phyloP scores from a whole-genome alignment of 73 alveolate species.

The Blepharisma stoltei region DNA sequence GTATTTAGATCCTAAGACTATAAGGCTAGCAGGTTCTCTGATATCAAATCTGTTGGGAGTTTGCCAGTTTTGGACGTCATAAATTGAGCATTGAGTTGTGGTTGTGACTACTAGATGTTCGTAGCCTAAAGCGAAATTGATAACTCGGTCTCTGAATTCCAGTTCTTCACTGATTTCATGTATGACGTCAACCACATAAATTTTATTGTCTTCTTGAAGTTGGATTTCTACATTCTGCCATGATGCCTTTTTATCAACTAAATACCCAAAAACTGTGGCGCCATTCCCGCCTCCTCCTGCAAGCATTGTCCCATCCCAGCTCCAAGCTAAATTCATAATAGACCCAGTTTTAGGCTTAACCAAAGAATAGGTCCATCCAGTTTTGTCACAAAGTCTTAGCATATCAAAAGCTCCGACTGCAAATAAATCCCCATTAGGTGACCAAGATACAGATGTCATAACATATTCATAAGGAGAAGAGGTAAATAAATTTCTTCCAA shows the following conservation, averaged over 20 bases:
- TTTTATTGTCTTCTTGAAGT: conserved; percentile 93
- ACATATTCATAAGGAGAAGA: conserved; percentile 97
- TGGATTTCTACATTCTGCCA: conserved; percentile 96
- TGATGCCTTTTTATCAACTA: conserved; percentile 77
- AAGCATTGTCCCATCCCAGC: conserved; percentile 88
- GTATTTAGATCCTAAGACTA: conserved; percentile 81
- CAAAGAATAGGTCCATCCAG: conserved; percentile 99
- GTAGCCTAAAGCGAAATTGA: conserved; percentile 89
- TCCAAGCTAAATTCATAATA: conserved; percentile 83
- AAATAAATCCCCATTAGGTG: conserved; percentile 88
- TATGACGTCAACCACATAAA: conserved; percentile 86
- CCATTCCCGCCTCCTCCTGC: conserved; percentile 99
- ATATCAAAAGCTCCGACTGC: conserved; percentile 75
- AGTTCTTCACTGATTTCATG: conserved; percentile 96
- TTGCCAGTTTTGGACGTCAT: conserved; percentile 85
- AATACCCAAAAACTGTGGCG: conserved; percentile 80
- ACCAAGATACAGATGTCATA: conserved; percentile 93
- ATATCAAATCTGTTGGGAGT: conserved; percentile 75
- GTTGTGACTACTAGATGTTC: conserved; percentile 93
- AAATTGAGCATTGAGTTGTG: conserved; percentile 88
- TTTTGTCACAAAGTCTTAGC: conserved; percentile 96
- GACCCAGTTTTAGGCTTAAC: conserved; percentile 84
- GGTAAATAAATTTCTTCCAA: conserved; percentile 94
- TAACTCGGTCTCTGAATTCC: conserved; percentile 97
- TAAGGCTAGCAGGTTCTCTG: conserved; percentile 71